A percentile compares a stretch with the other conserved stretches of the same genome.
Conservation (phyloP, 306 rosid genomes). For the apple (Malus domestica) region ASM211411v1 NC_041802.1:8255001-8255500, state of each 20-base stretch:
- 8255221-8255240: not conserved
- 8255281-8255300: not conserved
- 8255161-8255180: not conserved
- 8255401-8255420: not conserved
- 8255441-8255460: not conserved
- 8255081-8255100: not conserved
- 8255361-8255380: not conserved
- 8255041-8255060: not conserved
- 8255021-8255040: not conserved
- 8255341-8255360: not conserved
- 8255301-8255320: not conserved
- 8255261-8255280: not conserved
- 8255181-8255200: not conserved
- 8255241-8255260: not conserved
- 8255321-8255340: not conserved
- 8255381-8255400: not conserved
- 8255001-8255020: not conserved
- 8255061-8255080: not conserved
- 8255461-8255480: not conserved
- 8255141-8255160: not conserved
- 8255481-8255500: not conserved
- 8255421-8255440: not conserved
- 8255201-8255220: not conserved
- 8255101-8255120: not conserved
- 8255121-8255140: not conserved